Evolutionary conservation across 1,139 yeast genomes (phyloP), one percentile per base, ranked within the genome.

Genomic region (Spencermartinsiella ligniputridi): DNA sequence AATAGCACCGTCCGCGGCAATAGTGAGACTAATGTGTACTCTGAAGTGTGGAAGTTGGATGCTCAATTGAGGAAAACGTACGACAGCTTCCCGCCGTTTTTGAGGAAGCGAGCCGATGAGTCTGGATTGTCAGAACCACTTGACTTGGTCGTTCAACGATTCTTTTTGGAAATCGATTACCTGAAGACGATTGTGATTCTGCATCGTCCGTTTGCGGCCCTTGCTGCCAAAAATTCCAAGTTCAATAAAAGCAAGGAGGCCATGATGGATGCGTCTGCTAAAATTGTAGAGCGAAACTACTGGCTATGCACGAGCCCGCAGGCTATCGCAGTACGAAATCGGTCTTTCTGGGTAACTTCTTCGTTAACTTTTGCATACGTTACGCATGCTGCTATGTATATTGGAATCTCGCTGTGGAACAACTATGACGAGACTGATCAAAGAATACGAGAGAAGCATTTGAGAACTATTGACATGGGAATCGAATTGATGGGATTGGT

Each of bases 141-240:
- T 1, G 56, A 59, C 22, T 34, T 60, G 20, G 47, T 58, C 3
- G 46, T 63, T 36, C 67, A 64, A 48, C 51, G 64, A 24, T 52
- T 63, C 25, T 34, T 64, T 45, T 53, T 58, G 27, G 66, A 64
- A 40, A 46, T 60, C 35, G 64, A 62, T 22, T 62, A 49, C 39
- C 54, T 59, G 15, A 59, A 58, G 39, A 52, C 62, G 8, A 40
- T 62, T 30, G 58, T 62, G 11, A 57, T 60, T 3, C 51, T 64
- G 22, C 68, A 64, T 42, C 57, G 67, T 18, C 55, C 61, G 19
- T 60, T 54, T 45, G 53, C 65, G 3, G 53, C 57, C 17, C 9
- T n/a, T 6, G 38, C 38, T 16, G 27, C 46, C 4, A 18, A 40
- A 9, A 51, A 52, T 3, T 49, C 50, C 20, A 50, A 53, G 36